Evolutionary conservation across 1,139 yeast species (phyloP).

Genomic region (Blastobotrys aristatus): DNA sequence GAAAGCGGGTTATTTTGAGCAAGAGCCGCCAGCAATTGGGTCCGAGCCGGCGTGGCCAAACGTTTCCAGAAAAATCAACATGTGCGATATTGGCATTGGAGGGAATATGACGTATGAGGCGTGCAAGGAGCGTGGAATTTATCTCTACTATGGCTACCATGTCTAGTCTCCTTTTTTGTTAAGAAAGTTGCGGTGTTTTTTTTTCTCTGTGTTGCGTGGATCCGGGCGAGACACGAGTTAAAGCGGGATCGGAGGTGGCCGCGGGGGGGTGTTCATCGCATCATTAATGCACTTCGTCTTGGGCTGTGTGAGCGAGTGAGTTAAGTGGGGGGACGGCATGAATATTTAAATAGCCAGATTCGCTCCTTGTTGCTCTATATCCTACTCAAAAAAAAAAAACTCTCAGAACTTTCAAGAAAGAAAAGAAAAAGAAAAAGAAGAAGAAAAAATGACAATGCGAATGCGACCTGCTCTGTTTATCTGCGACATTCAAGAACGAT

Average conservation of each 20-base stretch:
- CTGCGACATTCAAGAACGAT: slow-evolving; percentile 28
- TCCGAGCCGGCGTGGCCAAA: slow-evolving; percentile 26
- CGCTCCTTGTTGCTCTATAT: too few species aligned
- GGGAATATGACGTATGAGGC: slow-evolving; percentile 30
- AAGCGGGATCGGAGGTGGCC: too few species aligned
- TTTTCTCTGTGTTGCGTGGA: too few species aligned
- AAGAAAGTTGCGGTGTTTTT: too few species aligned
- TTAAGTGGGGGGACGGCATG: too few species aligned
- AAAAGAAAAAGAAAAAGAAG: too few species aligned
- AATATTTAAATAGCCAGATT: too few species aligned
- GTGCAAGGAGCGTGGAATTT: slow-evolving; percentile 34
- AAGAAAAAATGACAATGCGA: slow-evolving; percentile 13
- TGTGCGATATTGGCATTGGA: slow-evolving; percentile 34
- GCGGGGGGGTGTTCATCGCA: too few species aligned
- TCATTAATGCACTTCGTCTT: too few species aligned
- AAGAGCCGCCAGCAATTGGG: slow-evolving; percentile 13
- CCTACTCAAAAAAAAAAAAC: too few species aligned
- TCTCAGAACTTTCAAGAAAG: not conserved
- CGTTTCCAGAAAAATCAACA: slow-evolving; percentile 34
- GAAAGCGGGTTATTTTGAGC: not conserved
- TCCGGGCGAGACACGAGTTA: too few species aligned
- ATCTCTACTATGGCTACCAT: slow-evolving; percentile 34
- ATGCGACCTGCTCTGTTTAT: slow-evolving; percentile 28
- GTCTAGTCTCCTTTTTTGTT: slow-evolving; percentile 5
- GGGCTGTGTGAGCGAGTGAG: too few species aligned